These are phyloP conservation scores for Jaltomata sinuosa DNA, from an alignment of 257 asterid genomes.

Conservation along the genomic window DNA sequence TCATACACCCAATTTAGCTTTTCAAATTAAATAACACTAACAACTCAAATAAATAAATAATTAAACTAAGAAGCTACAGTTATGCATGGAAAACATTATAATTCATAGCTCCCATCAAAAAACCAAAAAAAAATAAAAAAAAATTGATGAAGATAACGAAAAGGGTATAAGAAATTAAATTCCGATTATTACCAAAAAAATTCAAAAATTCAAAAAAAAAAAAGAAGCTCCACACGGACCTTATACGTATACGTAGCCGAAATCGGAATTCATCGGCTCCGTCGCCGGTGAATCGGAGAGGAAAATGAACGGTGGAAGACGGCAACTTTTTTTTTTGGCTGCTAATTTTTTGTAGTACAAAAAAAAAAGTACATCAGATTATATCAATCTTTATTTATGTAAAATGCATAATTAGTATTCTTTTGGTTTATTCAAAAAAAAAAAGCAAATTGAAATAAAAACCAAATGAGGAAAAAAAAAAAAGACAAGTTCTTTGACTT, in stretches of 20 bases:
- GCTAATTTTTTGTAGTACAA: not conserved
- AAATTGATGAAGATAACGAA: not conserved
- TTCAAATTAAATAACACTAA: not conserved
- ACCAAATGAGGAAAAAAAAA: not conserved
- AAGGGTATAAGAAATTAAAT: not conserved
- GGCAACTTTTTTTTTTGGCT: not conserved
- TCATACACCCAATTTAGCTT: not conserved
- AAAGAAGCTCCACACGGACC: no score
- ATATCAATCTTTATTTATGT: not conserved
- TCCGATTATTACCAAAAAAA: not conserved
- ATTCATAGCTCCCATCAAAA: not conserved
- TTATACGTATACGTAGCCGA: not conserved
- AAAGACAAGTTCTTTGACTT: not conserved
- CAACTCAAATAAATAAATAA: not conserved
- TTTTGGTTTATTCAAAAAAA: no score
- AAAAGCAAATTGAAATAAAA: not conserved
- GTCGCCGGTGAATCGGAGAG: conserved; percentile 33
- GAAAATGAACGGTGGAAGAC: not conserved
- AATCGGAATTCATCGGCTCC: conserved; percentile 2
- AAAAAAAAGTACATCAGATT: not conserved
- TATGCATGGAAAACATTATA: not conserved
- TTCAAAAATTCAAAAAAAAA: not conserved
- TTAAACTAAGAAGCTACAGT: not conserved
- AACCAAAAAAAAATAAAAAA: no score
- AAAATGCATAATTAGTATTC: not conserved